These are phyloP conservation scores for Cantharellus cinnabarinus DNA, from an alignment of 768 basidiomycete species.

Conservation along the genomic window DNA sequence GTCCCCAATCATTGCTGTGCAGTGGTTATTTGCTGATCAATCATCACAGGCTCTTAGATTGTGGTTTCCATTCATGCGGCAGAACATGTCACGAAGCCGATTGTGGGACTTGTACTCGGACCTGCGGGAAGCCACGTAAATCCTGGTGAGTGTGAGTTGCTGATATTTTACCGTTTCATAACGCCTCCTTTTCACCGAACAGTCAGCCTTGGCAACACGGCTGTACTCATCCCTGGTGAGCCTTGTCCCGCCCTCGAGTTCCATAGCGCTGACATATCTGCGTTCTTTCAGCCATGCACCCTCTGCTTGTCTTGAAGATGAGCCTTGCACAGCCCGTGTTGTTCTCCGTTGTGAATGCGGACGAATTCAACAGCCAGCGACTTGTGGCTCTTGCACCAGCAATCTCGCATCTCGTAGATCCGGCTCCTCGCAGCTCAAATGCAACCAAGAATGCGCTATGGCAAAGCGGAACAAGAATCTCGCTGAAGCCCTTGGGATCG, in stretches of 20 bases:
- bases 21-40: not conserved
- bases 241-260: not conserved
- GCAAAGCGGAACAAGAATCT: slow-evolving; percentile 74
- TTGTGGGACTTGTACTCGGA: slow-evolving; percentile 55
- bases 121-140: slow-evolving; percentile 74
- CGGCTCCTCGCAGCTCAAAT: slow-evolving; percentile 34
- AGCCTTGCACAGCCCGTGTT: slow-evolving; percentile 51
- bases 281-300: slow-evolving; percentile 44
- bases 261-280: not conserved
- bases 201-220: slow-evolving; percentile 56
- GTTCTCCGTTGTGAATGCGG: slow-evolving; percentile 67
- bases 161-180: not conserved
- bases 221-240: slow-evolving; percentile 42
- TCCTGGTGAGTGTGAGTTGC: slow-evolving; percentile 36
- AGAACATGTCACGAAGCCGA: slow-evolving; percentile 61
- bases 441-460: slow-evolving; percentile 63
- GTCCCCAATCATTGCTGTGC: slow-evolving; percentile 12
- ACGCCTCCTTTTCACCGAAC: not conserved
- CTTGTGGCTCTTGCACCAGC: slow-evolving; percentile 41
- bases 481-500: slow-evolving; percentile 85
- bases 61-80: slow-evolving; percentile 82
- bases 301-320: slow-evolving; percentile 55
- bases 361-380: slow-evolving; percentile 47
- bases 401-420: slow-evolving; percentile 23
- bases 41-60: slow-evolving; percentile 34